Conservation (phyloP, 805 yeast species). For the Saccharomycopsis oosterbeekiorum region DNA sequence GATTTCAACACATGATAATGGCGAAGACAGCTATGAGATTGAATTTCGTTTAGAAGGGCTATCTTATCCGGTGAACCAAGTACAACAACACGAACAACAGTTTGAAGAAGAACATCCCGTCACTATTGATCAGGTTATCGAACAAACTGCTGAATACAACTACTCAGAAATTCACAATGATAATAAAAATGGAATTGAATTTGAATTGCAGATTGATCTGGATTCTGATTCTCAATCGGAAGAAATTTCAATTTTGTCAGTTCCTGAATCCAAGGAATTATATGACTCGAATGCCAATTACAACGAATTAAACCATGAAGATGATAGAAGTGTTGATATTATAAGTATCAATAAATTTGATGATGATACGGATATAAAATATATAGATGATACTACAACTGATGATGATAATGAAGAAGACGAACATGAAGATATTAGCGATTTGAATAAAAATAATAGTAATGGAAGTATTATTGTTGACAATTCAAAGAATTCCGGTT, state of each 20-base stretch:
- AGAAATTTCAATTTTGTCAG: not conserved
- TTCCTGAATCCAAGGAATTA: not conserved
- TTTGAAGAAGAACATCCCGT: not conserved
- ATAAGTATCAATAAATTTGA: not conserved
- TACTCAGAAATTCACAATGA: not conserved
- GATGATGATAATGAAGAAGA: not conserved
- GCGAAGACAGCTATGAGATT: not conserved
- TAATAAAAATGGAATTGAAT: not conserved
- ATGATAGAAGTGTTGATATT: not conserved
- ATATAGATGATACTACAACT: not conserved
- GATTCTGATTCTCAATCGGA: not conserved
- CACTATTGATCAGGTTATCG: not conserved
- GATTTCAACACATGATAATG: not conserved
- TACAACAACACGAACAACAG: not conserved
- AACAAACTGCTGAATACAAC: not conserved
- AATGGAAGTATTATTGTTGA: not conserved
- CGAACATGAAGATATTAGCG: not conserved
- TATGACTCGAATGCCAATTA: not conserved
- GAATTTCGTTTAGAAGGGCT: not conserved
- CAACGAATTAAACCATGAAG: not conserved
- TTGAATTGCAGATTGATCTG: not conserved
- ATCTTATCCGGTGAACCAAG: not conserved
- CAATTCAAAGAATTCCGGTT: not conserved
- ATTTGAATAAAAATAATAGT: not conserved
- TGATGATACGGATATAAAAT: not conserved